Percentiles rank a stretch among this genome's conserved stretches.
Evolutionary conservation across 2,329 filamentous ascomycete genomes (phyloP).

Genomic region (Sclerotinia borealis): DNA sequence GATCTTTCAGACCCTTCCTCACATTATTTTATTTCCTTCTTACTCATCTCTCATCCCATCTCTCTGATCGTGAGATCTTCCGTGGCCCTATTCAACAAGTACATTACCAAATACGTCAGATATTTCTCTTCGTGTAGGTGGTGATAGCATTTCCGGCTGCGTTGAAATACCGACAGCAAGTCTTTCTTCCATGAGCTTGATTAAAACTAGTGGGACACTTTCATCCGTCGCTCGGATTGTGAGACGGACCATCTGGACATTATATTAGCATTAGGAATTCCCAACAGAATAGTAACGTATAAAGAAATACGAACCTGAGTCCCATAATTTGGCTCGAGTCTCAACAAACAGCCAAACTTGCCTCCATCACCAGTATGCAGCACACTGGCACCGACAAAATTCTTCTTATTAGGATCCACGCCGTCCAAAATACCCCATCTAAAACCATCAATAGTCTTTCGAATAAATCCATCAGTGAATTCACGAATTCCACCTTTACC

Average conservation of each 20-base stretch:
- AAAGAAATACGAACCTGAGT: slow-evolving; percentile 63
- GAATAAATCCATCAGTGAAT: slow-evolving; percentile 65
- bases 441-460: slow-evolving; percentile 73
- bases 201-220: slow-evolving; percentile 68
- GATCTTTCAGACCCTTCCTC: neutral
- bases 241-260: slow-evolving; percentile 78
- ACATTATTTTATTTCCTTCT: neutral
- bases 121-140: slow-evolving; percentile 29
- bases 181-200: slow-evolving; percentile 83
- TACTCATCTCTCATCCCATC: neutral
- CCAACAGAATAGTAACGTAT: neutral
- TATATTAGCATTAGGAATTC: neutral
- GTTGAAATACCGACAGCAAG: slow-evolving; percentile 48
- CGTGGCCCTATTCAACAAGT: slow-evolving; percentile 18
- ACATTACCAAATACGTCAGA: slow-evolving; percentile 32
- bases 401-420: slow-evolving; percentile 89
- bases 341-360: slow-evolving; percentile 89
- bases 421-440: slow-evolving; percentile 79
- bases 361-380: slow-evolving; percentile 75
- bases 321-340: slow-evolving; percentile 88
- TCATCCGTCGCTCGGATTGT: slow-evolving; percentile 95
- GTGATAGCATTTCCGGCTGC: slow-evolving; percentile 19
- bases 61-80: neutral
- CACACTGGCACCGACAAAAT: slow-evolving; percentile 87
- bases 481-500: slow-evolving; percentile 52